Conservation (phyloP, 768 basidiomycete genomes). For the Auriscalpium vulgare region DNA sequence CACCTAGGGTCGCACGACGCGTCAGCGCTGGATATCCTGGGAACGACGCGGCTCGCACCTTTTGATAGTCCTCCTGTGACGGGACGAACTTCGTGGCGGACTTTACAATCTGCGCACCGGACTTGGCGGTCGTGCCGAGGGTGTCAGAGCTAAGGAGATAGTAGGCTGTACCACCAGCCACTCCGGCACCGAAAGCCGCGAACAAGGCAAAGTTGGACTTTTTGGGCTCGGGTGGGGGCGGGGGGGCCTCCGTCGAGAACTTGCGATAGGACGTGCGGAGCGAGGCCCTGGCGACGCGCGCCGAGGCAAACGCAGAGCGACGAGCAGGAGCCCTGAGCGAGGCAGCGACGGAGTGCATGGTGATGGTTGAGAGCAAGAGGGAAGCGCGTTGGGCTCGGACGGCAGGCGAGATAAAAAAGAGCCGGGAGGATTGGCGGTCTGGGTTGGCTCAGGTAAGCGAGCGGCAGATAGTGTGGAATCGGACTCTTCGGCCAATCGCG, state of each 20-base stretch:
- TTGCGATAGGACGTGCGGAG: slow-evolving; percentile 42
- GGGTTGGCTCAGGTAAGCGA: too few species aligned
- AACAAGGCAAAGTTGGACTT: slow-evolving; percentile 54
- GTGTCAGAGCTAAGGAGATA: slow-evolving; percentile 45
- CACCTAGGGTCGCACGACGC: slow-evolving; percentile 40
- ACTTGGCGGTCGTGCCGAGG: slow-evolving; percentile 48
- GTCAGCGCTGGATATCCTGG: neutral
- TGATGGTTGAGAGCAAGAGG: neutral
- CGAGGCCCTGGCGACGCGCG: slow-evolving; percentile 6
- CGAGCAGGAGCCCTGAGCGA: slow-evolving; percentile 11
- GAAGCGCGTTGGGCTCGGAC: neutral
- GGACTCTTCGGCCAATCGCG: too few species aligned
- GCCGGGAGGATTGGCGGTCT: too few species aligned
- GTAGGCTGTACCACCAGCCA: slow-evolving; percentile 55
- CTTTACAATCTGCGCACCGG: slow-evolving; percentile 54
- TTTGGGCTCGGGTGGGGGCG: slow-evolving; percentile 27
- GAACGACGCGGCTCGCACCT: slow-evolving; percentile 35
- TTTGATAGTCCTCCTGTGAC: slow-evolving; percentile 82
- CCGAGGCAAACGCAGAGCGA: slow-evolving; percentile 10
- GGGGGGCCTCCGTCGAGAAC: slow-evolving; percentile 47
- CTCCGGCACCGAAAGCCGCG: slow-evolving; percentile 50
- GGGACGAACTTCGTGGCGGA: slow-evolving; percentile 64
- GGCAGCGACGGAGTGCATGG: slow-evolving; percentile 6
- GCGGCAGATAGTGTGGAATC: too few species aligned
- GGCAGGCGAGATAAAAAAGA: too few species aligned